Conservation (phyloP, 805 yeast genomes). For the Cyberlindnera americana region DNA sequence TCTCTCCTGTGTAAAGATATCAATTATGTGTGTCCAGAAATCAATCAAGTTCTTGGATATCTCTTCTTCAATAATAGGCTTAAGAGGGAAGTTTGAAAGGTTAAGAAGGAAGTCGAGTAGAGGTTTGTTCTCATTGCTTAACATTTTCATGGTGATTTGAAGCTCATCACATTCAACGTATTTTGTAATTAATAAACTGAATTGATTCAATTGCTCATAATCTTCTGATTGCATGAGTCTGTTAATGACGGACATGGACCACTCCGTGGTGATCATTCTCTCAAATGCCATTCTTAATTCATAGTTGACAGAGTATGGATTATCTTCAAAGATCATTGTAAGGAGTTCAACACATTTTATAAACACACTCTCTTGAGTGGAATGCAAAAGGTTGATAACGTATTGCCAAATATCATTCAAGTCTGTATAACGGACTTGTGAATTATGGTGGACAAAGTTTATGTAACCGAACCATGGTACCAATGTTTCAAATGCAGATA, state of each 20-base stretch:
- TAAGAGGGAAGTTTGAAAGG: constrained; percentile 53
- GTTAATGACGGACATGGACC: constrained; percentile 42
- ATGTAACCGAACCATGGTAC: constrained; percentile 37
- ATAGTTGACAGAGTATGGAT: constrained; percentile 23
- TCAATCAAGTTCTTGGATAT: constrained; percentile 53
- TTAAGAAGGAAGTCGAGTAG: constrained; percentile 47
- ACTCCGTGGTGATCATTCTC: constrained; percentile 38
- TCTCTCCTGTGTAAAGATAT: constrained; percentile 48
- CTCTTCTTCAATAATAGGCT: constrained; percentile 57
- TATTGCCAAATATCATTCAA: constrained; percentile 20
- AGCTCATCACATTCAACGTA: constrained; percentile 46
- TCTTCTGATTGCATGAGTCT: constrained; percentile 32
- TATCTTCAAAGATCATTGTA: constrained; percentile 28
- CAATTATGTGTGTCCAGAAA: constrained; percentile 69
- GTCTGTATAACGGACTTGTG: constrained; percentile 23
- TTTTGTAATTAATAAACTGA: constrained; percentile 43
- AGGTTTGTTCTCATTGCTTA: constrained; percentile 29
- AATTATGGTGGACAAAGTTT: constrained; percentile 31
- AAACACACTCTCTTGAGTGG: constrained; percentile 12
- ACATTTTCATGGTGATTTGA: constrained; percentile 37
- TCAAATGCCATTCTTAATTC: constrained; percentile 18
- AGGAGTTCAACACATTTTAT: constrained; percentile 13
- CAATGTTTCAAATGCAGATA: constrained; percentile 30
- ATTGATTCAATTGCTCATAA: constrained; percentile 37
- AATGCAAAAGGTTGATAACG: constrained; percentile 13